Percentiles rank a stretch among this genome's conserved stretches.
These are phyloP conservation scores for Irineochytrium annulatum DNA, from an alignment of 192 early-diverging fungal genomes.

Conservation along the genomic window DNA sequence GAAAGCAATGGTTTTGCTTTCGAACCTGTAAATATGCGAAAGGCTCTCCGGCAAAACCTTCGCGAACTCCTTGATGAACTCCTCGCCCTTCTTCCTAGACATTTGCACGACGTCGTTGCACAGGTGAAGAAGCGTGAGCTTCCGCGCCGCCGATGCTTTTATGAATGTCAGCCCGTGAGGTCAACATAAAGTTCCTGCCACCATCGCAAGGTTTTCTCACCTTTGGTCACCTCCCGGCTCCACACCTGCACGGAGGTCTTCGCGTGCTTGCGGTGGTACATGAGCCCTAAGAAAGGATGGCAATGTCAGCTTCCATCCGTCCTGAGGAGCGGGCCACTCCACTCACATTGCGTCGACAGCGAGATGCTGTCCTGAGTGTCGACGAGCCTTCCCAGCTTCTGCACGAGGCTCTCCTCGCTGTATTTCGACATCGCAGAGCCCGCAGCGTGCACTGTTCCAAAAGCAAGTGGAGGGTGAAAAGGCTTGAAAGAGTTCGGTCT, in stretches of 20 bases:
- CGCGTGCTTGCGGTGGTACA: slow-evolving; percentile 41
- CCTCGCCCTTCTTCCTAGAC: slow-evolving; percentile 33
- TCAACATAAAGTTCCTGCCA: no score
- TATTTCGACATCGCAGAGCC: slow-evolving; percentile 34
- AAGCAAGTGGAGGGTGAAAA: no score
- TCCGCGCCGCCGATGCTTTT: no score
- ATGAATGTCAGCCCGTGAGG: not conserved
- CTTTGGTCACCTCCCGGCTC: slow-evolving; percentile 35
- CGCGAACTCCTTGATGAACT: slow-evolving; percentile 34
- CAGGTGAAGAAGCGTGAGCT: slow-evolving; percentile 37
- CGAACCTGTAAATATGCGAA: slow-evolving; percentile 2
- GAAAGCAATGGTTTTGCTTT: not conserved
- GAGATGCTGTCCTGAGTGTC: slow-evolving; percentile 42
- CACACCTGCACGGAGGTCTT: slow-evolving; percentile 28
- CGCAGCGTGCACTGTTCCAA: no score
- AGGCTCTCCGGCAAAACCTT: slow-evolving; percentile 32
- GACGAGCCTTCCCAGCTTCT: slow-evolving; percentile 34
- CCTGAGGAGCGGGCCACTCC: no score
- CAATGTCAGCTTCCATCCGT: not conserved
- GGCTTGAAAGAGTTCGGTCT: no score
- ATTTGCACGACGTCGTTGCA: slow-evolving; percentile 46
- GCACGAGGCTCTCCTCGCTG: slow-evolving; percentile 21
- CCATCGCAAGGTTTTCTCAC: slow-evolving; percentile 15
- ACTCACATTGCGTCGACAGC: slow-evolving; percentile 35
- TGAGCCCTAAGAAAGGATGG: slow-evolving; percentile 30